Percentiles rank a stretch among this genome's conserved stretches.
Conservation (phyloP, 192 early-diverging fungal species). For the Linnemannia zychae region DNA sequence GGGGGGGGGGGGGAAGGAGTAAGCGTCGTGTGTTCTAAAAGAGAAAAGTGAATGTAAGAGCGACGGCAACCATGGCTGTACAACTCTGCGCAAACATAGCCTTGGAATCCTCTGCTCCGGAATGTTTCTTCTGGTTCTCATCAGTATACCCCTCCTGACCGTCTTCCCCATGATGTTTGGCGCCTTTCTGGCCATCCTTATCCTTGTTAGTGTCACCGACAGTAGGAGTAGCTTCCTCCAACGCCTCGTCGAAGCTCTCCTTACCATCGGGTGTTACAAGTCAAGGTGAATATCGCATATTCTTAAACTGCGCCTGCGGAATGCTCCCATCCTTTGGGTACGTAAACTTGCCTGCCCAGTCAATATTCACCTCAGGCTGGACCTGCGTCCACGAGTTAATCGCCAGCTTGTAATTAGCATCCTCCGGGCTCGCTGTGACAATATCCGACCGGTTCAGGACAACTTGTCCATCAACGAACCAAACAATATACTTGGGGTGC, state of each 20-base stretch:
- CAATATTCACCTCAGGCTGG: constrained; percentile 29
- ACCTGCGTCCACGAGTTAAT: constrained; percentile 52
- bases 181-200: not conserved
- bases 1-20: too few relatives aligned
- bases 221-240: not conserved
- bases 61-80: constrained; percentile 21
- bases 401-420: constrained; percentile 37
- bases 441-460: constrained; percentile 48
- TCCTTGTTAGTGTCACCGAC: not conserved
- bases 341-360: constrained; percentile 41
- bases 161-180: not conserved
- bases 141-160: not conserved
- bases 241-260: not conserved
- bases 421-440: constrained; percentile 15
- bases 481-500: constrained; percentile 26
- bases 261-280: not conserved
- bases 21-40: not conserved
- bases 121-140: not conserved
- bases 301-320: constrained; percentile 33
- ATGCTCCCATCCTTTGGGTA: constrained; percentile 31
- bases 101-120: constrained; percentile 16
- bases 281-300: constrained; percentile 28
- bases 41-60: constrained; percentile 26
- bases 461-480: constrained; percentile 32
- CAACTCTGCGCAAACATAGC: not conserved